Conservation (phyloP, 2,329 filamentous ascomycete genomes). For the Fusarium goolgardi region DNA sequence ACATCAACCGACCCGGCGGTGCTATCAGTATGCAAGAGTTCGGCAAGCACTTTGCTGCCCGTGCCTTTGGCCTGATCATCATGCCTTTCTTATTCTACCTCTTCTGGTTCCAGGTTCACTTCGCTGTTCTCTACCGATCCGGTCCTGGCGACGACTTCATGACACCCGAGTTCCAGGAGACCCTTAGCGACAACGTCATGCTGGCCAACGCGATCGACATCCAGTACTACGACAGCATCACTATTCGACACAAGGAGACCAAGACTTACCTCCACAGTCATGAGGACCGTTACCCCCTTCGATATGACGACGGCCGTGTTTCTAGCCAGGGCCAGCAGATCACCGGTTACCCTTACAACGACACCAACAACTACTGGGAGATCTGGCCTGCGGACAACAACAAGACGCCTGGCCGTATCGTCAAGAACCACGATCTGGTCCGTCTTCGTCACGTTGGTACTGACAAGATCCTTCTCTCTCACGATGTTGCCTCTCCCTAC, state of each 20-base stretch:
- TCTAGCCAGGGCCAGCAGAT: conserved; percentile 98
- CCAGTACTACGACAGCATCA: conserved; percentile 89
- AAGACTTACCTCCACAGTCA: conserved; percentile 97
- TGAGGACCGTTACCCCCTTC: conserved; percentile 85
- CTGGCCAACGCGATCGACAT: conserved; percentile 86
- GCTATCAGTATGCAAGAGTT: conserved; percentile 84
- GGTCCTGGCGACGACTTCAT: conserved; percentile 99
- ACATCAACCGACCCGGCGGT: conserved; percentile 86
- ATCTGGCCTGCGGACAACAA: conserved; percentile 77
- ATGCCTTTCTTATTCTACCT: conserved; percentile 98
- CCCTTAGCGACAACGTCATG: conserved; percentile 94
- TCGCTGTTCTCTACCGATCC: conserved; percentile 86
- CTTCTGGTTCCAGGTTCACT: conserved; percentile 99
- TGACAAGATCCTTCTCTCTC: conserved; percentile 86
- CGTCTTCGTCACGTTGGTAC: conserved; percentile 89
- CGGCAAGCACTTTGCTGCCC: conserved; percentile 88
- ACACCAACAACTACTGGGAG: conserved; percentile 99
- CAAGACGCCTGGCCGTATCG: conserved; percentile 68
- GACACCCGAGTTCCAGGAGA: conserved; percentile 98
- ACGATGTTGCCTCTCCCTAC: conserved; percentile 96
- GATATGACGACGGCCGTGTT: conserved; percentile 96
- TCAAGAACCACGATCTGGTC: conserved; percentile 87
- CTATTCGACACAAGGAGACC: conserved; percentile 95
- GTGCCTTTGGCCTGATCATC: conserved; percentile 85
- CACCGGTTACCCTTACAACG: conserved; percentile 96